A percentile compares a stretch with the other conserved stretches of the same genome.
Evolutionary conservation across 441 rosid genomes (phyloP).

Genomic region (Geranium incanum): DNA sequence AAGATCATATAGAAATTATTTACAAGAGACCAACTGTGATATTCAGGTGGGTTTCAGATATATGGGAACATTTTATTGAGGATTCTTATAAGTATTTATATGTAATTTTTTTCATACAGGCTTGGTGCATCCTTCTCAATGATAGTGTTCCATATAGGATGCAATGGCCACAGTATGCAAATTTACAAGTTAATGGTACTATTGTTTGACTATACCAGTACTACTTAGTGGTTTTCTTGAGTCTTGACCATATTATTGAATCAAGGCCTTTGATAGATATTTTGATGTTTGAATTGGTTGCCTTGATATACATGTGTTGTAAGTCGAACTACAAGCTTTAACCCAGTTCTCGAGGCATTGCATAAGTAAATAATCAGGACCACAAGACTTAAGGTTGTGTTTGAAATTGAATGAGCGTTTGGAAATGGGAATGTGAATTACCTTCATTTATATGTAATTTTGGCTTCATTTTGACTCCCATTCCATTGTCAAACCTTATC

Average conservation of each 20-base stretch:
- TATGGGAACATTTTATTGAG: background rate
- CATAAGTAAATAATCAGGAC: background rate
- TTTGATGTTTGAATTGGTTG: background rate
- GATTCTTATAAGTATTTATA: background rate
- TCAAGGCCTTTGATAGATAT: background rate
- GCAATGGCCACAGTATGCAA: conserved; percentile 22
- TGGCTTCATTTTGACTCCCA: background rate
- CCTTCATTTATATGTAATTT: too few species aligned
- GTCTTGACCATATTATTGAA: background rate
- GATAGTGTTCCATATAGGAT: conserved; percentile 23
- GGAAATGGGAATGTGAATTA: background rate
- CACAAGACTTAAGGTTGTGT: background rate
- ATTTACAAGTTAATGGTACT: conserved; percentile 21
- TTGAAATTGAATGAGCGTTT: background rate
- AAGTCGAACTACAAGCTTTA: background rate
- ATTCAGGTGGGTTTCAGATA: conserved; percentile 20
- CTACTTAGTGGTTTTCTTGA: background rate
- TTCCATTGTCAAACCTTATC: background rate
- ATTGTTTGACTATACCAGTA: background rate
- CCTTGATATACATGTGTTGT: background rate
- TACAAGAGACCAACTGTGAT: conserved; percentile 15
- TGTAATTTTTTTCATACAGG: conserved; percentile 9
- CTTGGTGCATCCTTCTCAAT: conserved; percentile 24
- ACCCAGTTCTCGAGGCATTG: background rate
- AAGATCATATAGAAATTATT: conserved; percentile 14